These are phyloP conservation scores for Pilatotrama ljubarskyi DNA, from an alignment of 768 basidiomycete species.

Conservation along the genomic window DNA sequence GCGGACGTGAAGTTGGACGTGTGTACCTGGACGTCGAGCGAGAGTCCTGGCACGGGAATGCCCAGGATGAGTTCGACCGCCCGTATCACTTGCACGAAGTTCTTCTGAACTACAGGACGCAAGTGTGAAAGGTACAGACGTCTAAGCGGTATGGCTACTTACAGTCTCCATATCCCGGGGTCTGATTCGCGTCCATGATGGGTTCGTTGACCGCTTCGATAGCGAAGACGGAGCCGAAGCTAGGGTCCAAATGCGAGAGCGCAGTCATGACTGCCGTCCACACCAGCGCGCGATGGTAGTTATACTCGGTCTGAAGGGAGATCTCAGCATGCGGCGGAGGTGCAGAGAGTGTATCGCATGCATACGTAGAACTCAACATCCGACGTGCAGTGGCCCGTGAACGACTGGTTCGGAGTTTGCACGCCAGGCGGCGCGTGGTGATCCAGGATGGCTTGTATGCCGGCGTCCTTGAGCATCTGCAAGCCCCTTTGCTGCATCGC, in stretches of 20 bases:
- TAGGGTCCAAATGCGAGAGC: slow-evolving; percentile 67
- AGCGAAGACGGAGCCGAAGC: slow-evolving; percentile 62
- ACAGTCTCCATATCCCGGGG: slow-evolving; percentile 75
- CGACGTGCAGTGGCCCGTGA: slow-evolving; percentile 69
- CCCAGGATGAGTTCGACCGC: slow-evolving; percentile 64
- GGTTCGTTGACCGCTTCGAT: slow-evolving; percentile 82
- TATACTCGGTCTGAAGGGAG: slow-evolving; percentile 57
- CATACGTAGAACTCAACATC: slow-evolving; percentile 75
- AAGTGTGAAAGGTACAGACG: background rate
- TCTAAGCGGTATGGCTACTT: slow-evolving; percentile 24
- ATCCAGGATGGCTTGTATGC: slow-evolving; percentile 66
- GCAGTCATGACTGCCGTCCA: slow-evolving; percentile 83
- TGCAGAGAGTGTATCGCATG: background rate
- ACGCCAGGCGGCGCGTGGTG: slow-evolving; percentile 76
- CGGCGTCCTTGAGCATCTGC: slow-evolving; percentile 55
- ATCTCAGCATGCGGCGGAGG: background rate
- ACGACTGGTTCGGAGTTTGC: slow-evolving; percentile 57
- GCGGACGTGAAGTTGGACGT: slow-evolving; percentile 40
- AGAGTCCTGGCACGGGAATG: slow-evolving; percentile 39
- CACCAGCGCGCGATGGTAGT: slow-evolving; percentile 76
- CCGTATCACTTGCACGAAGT: slow-evolving; percentile 69
- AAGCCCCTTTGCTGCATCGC: slow-evolving; percentile 59
- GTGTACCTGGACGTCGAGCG: slow-evolving; percentile 19
- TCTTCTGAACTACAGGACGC: slow-evolving; percentile 53
- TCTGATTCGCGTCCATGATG: slow-evolving; percentile 65